Percentiles rank a stretch among this genome's conserved stretches.
Evolutionary conservation across 2,329 filamentous ascomycete species (phyloP).

Genomic region (Aspergillus caelatus): DNA sequence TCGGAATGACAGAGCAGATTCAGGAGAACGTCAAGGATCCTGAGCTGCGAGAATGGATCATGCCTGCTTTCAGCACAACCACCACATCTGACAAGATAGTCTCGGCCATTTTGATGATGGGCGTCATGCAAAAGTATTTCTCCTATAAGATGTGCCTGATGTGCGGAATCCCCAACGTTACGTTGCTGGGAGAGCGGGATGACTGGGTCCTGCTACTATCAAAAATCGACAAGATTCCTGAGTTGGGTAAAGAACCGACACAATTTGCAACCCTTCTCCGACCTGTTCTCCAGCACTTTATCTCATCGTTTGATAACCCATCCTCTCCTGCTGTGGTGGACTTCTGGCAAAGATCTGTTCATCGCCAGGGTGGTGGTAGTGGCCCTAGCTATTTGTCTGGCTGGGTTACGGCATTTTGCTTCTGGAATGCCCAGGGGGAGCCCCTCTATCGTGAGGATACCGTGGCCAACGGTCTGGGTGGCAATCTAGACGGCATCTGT

Average conservation of each 20-base stretch:
- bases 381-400: conserved; percentile 44
- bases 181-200: not conserved
- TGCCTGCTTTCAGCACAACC: not conserved
- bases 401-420: conserved; percentile 55
- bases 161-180: not conserved
- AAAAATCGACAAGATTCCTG: conserved; percentile 47
- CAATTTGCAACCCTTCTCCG: conserved; percentile 44
- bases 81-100: not conserved
- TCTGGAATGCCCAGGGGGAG: conserved; percentile 46
- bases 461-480: not conserved
- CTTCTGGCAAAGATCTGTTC: conserved; percentile 19
- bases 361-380: conserved; percentile 34
- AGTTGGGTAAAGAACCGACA: conserved; percentile 49
- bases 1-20: conserved; percentile 44
- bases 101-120: not conserved
- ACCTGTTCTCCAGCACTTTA: conserved; percentile 51
- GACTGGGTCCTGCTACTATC: conserved; percentile 32
- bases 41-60: conserved; percentile 39
- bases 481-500: conserved; percentile 16
- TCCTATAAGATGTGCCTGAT: not conserved
- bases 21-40: conserved; percentile 14
- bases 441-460: conserved; percentile 12
- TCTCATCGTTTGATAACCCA: conserved; percentile 27
- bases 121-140: not conserved
- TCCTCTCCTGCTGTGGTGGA: not conserved